Evolutionary conservation across 176 grass and related monocot species (phyloP), one percentile per base, ranked within the genome.

Genomic region (Coix lacrymajobi): DNA sequence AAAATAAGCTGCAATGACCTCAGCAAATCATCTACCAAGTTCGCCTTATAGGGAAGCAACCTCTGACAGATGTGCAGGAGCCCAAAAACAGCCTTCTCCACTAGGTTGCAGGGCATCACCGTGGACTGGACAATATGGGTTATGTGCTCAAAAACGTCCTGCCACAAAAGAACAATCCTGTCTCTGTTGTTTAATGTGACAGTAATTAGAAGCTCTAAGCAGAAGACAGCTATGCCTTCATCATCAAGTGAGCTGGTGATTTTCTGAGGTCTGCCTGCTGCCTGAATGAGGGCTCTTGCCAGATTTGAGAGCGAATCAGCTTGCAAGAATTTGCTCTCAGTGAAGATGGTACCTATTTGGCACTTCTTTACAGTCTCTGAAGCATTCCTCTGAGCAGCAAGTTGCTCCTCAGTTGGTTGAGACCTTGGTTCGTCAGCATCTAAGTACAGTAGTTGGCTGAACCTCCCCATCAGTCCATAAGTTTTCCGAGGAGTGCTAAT

Each of bases 151-250:
- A 88, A 95, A 71, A 98, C 91, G 69, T 83, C 91, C 74, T 95
- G 89, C 96, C 96, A 98, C 66, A 98, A 80, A 91, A 93, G 89
- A 29, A 83, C 79, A 85, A 98, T 98, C 79, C 96, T 91, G 69
- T 98, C 96, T 71, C 96, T 94, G 68, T 98, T 98, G 83, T 98
- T 98, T 70, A 98, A 89, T 32, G 96, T 96, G 54, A 98, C 86
- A 84, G 91, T 85, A 73, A 96, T 93, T 72, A 98, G 87, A 60
- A 98, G 87, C 67, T 98, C 96, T 76, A 98, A 89, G 74, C 91
- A 98, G 73, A 95, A 98, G n/a, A 98, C 96, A 77, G 89, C 80
- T 37, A 83, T 87, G 56, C 89, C 87, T 86, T 96, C 96, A 31
- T 98, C 96, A 84, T 95, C 90, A 76, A 90, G 91, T 14, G 91